Evolutionary conservation across 73 alveolate species (phyloP).

Genomic region (Urostyla sp.): DNA sequence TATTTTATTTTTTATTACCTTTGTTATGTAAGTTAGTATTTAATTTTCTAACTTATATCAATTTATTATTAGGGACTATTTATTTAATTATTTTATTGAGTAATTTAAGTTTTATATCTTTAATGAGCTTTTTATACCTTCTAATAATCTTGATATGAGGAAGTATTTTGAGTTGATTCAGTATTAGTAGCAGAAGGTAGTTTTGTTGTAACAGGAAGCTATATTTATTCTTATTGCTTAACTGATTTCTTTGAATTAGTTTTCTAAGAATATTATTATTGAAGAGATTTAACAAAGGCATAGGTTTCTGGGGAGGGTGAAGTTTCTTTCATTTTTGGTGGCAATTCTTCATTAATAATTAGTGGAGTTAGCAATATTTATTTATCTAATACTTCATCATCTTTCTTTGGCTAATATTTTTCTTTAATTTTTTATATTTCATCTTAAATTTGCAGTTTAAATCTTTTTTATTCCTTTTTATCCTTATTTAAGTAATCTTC

Average conservation of each 20-base stretch:
- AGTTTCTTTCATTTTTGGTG: background rate
- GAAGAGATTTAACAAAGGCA: background rate
- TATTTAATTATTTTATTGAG: no score
- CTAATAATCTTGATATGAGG: conserved; percentile 20
- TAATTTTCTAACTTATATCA: no score
- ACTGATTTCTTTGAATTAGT: background rate
- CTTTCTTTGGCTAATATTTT: conserved; percentile 13
- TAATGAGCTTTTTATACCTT: conserved; percentile 5
- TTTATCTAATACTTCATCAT: background rate
- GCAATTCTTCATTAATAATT: background rate
- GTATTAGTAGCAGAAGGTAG: conserved; percentile 32
- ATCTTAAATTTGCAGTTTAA: conserved; percentile 29
- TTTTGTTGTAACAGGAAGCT: background rate
- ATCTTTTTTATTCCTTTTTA: conserved; percentile 13
- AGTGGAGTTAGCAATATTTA: background rate
- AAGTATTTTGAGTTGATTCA: conserved; percentile 23
- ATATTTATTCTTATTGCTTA: background rate
- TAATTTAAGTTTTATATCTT: conserved; percentile 32
- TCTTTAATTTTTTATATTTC: conserved; percentile 23
- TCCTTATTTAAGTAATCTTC: conserved; percentile 12
- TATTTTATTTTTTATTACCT: no score
- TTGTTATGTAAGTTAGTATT: no score
- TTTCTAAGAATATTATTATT: background rate
- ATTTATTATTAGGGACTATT: no score
- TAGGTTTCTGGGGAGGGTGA: background rate